Conservation (phyloP, 116 monocot genomes). For the Papilionanthe hybrid region DNA sequence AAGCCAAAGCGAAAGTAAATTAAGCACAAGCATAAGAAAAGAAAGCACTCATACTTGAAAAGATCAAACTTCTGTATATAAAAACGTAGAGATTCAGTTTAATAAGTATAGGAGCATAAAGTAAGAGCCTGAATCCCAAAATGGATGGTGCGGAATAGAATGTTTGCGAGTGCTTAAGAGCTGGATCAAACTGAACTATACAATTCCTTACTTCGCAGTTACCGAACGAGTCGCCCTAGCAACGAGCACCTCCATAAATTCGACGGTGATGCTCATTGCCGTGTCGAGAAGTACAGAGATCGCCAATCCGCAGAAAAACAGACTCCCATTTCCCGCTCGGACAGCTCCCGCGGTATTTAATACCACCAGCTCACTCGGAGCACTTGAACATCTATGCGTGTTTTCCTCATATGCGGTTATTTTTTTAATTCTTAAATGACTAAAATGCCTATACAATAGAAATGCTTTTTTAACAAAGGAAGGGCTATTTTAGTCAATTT, state of each 20-base stretch:
- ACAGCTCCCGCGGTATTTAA: not conserved
- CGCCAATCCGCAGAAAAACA: not conserved
- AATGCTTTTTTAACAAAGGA: not conserved
- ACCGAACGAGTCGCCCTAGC: not conserved
- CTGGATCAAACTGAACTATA: not conserved
- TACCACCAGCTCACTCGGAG: too few species aligned
- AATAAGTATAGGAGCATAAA: not conserved
- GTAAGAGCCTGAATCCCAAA: not conserved
- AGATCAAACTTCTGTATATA: not conserved
- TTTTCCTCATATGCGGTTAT: slow-evolving; percentile 1
- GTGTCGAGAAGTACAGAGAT: not conserved
- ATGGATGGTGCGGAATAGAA: not conserved
- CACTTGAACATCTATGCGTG: not conserved
- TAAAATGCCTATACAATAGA: not conserved
- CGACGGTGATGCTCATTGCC: not conserved
- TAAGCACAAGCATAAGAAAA: not conserved
- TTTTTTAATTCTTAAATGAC: not conserved
- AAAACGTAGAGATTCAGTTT: not conserved
- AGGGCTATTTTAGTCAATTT: not conserved
- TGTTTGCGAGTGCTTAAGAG: not conserved
- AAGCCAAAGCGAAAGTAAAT: not conserved
- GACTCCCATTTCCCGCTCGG: not conserved
- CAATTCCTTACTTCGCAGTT: not conserved
- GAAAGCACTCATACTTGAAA: not conserved
- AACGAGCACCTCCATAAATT: not conserved